These are phyloP conservation scores for Gracilaria domingensis DNA, from an alignment of 23 red algal genomes.

Conservation along the genomic window DNA sequence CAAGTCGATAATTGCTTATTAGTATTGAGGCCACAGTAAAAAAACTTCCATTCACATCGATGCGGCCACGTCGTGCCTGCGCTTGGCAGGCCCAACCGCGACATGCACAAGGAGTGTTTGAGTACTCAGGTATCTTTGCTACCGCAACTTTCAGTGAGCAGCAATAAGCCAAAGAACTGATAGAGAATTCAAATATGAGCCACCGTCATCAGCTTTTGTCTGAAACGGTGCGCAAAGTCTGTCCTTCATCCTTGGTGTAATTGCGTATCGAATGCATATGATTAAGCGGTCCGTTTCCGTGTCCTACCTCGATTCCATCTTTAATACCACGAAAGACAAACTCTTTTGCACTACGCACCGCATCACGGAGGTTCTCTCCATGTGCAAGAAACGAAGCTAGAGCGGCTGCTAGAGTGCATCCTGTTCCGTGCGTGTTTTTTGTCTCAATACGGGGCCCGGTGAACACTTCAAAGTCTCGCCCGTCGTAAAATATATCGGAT, in stretches of 20 bases:
- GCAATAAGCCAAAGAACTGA: neutral
- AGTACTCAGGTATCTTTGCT: neutral
- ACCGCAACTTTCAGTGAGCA: neutral
- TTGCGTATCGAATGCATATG: slow-evolving; percentile 65
- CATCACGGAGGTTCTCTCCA: slow-evolving; percentile 60
- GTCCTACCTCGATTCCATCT: slow-evolving; percentile 61
- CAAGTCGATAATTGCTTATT: neutral
- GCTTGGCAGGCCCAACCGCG: neutral
- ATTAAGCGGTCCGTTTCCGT: slow-evolving; percentile 87
- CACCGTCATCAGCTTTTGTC: neutral
- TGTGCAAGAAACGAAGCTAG: slow-evolving; percentile 84
- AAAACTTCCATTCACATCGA: slow-evolving; percentile 17
- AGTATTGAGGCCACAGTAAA: slow-evolving; percentile 14
- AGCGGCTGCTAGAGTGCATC: slow-evolving; percentile 91
- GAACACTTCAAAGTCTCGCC: slow-evolving; percentile 63
- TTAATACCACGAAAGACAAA: slow-evolving; percentile 86
- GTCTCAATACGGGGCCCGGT: slow-evolving; percentile 74
- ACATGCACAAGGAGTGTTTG: neutral
- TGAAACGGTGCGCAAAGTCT: neutral
- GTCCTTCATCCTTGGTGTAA: neutral
- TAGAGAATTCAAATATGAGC: neutral
- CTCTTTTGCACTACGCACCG: slow-evolving; percentile 71
- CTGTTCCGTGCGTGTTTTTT: slow-evolving; percentile 93
- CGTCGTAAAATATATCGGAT: slow-evolving; percentile 90
- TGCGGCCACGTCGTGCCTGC: neutral